Conservation (phyloP, 2,329 filamentous ascomycete species). For the Verticillium dahliae region DNA sequence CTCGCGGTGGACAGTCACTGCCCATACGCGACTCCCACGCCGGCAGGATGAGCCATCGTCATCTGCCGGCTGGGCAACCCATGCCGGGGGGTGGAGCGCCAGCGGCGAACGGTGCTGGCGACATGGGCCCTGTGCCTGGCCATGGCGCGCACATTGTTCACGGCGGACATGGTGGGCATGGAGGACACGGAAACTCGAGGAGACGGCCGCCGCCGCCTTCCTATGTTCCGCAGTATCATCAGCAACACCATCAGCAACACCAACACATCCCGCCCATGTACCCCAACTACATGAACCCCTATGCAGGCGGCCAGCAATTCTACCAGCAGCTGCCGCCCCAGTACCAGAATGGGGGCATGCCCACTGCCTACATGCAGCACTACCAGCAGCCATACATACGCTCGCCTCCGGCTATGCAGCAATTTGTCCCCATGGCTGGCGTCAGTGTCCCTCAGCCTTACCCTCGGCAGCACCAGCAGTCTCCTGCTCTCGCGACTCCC, state of each 20-base stretch:
- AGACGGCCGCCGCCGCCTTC: constrained; percentile 29
- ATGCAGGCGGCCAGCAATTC: constrained; percentile 27
- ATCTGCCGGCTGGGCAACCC: constrained; percentile 71
- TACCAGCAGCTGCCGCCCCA: constrained; percentile 52
- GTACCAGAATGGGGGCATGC: constrained; percentile 44
- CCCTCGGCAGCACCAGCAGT: constrained; percentile 40
- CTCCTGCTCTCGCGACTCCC: constrained; percentile 49
- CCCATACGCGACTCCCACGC: constrained; percentile 40
- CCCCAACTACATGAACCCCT: constrained; percentile 42
- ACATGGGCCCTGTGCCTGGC: constrained; percentile 24
- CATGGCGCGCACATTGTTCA: constrained; percentile 14
- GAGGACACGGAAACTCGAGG: constrained; percentile 29
- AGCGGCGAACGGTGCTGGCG: constrained; percentile 15
- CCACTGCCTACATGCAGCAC: constrained; percentile 42
- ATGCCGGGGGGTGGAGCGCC: constrained; percentile 37
- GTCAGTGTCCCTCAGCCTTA: constrained; percentile 38
- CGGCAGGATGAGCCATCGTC: constrained; percentile 72
- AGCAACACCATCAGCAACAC: constrained; percentile 14
- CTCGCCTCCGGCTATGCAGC: constrained; percentile 44
- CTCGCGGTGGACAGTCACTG: constrained; percentile 14
- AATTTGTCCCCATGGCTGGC: constrained; percentile 46
- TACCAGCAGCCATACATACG: constrained; percentile 35
- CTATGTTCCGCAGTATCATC: constrained; percentile 23
- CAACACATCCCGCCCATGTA: constrained; percentile 35
- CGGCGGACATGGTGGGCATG: constrained; percentile 19